Base-by-base conservation (phyloP, 2,329 filamentous ascomycete genomes). In the Penicillium fuscoglaucum region DNA sequence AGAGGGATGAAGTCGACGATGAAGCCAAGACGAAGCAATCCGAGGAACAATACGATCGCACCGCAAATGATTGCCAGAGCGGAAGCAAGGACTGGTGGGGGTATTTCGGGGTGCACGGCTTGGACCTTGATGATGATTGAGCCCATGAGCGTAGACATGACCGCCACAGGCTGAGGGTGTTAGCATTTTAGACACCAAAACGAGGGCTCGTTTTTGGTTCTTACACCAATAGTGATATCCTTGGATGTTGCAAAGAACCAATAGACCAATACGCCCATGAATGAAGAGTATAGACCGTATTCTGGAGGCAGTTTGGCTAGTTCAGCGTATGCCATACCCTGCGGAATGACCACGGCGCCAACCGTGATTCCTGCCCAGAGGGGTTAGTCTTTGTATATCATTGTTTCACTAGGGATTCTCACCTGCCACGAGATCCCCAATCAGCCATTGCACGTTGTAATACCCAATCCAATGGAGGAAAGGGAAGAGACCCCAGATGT, bases 231-330 rank as follows among this genome's bases (percentile, higher is more conserved):
- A 12, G 93, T 96, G 70, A 97, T 96, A 73, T 97, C 93, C 72
- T 97, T 97, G 15, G 92, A 96, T 0, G 93, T 97, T 39, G 92
- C 93, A 70, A 97, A 97, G 71, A 96, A 89, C 92, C 92, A 97
- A 76, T 97, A 97, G 60, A 96, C 82, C 61, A 96, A 74, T 17
- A 96, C 91, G 40, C 93, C 93, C 83, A 96, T 93, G 72, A 97
- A 97, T 0, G 92, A 96, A 0, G 93, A 93, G 76, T 96, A 95
- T 0, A 97, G 83, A 50, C 93, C 93, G 69, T 88, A 97, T 72
- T 96, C 82, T 6, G 87, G 84, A 1, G 85, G 82, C 10, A 97
- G 82, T 61, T 87, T 84, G 48, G 93, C 93, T 37, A 97, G 81
- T 59, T 87, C 81, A 33, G 93, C 91, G 76, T 97, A 97, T 2